Conservation (phyloP, 1,284 basidiomycete genomes). For the Schizophyllum amplum region DNA sequence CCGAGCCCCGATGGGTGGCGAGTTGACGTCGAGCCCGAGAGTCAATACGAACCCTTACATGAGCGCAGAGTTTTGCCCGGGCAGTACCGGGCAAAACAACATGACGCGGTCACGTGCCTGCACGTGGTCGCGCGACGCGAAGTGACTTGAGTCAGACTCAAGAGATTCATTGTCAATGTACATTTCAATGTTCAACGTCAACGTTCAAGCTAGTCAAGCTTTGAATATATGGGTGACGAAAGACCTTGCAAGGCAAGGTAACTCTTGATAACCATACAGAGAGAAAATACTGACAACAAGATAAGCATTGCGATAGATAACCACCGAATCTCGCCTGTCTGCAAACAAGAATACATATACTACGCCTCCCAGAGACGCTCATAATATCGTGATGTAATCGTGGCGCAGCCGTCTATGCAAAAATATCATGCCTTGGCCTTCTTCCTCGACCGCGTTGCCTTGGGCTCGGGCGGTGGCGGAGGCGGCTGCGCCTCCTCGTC, state of each 20-base stretch:
- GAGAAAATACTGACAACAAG: no score
- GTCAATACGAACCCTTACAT: no score
- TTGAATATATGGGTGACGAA: background rate
- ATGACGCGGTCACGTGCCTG: no score
- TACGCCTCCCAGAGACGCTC: constrained; percentile 5
- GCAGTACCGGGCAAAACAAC: no score
- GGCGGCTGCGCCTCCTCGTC: constrained; percentile 41
- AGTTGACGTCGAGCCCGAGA: no score
- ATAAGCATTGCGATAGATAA: background rate
- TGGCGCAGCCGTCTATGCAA: background rate
- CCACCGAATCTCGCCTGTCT: background rate
- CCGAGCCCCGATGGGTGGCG: no score
- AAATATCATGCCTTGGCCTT: constrained; percentile 24
- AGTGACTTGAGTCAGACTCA: no score
- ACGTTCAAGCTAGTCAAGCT: background rate
- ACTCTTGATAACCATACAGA: background rate
- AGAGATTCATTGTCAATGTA: no score
- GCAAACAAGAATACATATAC: constrained; percentile 3
- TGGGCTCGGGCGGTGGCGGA: constrained; percentile 28
- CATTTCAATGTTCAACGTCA: no score
- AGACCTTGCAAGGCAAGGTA: background rate
- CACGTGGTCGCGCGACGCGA: no score
- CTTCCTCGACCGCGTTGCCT: constrained; percentile 40
- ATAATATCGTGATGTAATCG: background rate
- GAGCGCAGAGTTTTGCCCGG: no score